Evolutionary conservation across 129 eudicot genomes (phyloP), one percentile per base, ranked within the genome.

Genomic region (Logfia minima): DNA sequence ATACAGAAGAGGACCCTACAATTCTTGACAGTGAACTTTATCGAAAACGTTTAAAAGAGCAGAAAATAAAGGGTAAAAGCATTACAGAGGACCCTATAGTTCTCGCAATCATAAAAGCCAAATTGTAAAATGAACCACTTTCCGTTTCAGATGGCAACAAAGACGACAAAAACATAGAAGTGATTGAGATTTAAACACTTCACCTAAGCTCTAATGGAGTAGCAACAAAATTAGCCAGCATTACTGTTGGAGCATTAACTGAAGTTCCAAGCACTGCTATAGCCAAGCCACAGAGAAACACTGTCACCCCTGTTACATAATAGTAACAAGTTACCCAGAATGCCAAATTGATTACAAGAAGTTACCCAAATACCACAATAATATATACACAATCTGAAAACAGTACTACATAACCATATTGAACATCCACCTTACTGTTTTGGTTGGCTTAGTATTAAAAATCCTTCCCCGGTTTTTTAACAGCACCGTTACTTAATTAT

Each of bases 161-260:
- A 13, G n/a, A 48, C 5, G n/a, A 48, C n/a, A 48, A 16, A 2
- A 13, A 3, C 55, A 48, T 2, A 10, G 3, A 48, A 48, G 5
- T 13, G 3, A 13, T 18, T 31, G 48, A 28, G 28, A 70, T 55
- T 41, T 0, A 18, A 60, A 65, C 31, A 31, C 9, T 26, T 83
- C 77, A 94, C 98, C 97, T 91, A 71, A 94, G 66, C 85, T 94
- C 98, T 80, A 91, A 66, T 7, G 98, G 98, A 83, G 98, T 94
- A 72, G 90, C 98, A 85, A 91, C 72, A 72, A 94, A 91, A 70
- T 94, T 94, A 64, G 89, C 87, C 52, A 94, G 80, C 98, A 94
- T 82, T 19, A 94, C 93, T 48, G 95, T 94, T 56, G 98, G 93
- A 79, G 97, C 91, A 81, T 94, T 90, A 41, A 92, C 89, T 64